These are phyloP conservation scores for Kuraishia hungarica DNA, from an alignment of 805 yeast genomes.

Conservation along the genomic window DNA sequence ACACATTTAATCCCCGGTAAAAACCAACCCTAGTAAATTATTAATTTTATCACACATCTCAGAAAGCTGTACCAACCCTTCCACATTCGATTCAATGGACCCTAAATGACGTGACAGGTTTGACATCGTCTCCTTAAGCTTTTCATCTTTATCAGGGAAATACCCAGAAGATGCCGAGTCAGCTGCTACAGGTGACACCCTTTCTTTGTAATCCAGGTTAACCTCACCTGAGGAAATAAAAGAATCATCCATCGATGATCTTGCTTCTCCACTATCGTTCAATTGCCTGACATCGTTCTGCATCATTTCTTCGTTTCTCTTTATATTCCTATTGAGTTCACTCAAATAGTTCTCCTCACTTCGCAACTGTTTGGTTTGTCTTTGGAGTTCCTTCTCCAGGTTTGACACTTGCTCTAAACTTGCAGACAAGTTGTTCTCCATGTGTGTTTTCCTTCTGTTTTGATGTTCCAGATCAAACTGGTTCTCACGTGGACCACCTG, in stretches of 20 bases:
- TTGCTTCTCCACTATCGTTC: neutral
- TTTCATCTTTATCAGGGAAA: neutral
- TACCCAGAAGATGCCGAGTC: neutral
- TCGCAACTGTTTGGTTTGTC: neutral
- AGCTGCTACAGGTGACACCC: neutral
- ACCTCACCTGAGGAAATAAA: neutral
- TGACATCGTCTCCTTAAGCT: neutral
- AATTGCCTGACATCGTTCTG: neutral
- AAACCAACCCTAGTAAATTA: neutral
- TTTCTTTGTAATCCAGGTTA: neutral
- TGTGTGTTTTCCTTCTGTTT: neutral
- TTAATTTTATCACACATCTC: neutral
- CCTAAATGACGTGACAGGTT: neutral
- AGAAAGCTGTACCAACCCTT: neutral
- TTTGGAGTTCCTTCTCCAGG: neutral
- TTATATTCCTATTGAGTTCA: neutral
- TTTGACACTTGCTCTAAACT: constrained; percentile 1
- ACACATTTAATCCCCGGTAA: neutral
- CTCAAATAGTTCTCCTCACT: neutral
- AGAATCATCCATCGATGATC: neutral
- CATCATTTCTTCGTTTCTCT: constrained; percentile 1
- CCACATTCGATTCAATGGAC: neutral
- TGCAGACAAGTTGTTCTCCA: constrained; percentile 1
- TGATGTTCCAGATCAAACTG: constrained; percentile 1
- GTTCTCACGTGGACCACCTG: neutral